These are phyloP conservation scores for Styphnolobium japonicum DNA, from an alignment of 306 rosid species.

Conservation along the genomic window DNA sequence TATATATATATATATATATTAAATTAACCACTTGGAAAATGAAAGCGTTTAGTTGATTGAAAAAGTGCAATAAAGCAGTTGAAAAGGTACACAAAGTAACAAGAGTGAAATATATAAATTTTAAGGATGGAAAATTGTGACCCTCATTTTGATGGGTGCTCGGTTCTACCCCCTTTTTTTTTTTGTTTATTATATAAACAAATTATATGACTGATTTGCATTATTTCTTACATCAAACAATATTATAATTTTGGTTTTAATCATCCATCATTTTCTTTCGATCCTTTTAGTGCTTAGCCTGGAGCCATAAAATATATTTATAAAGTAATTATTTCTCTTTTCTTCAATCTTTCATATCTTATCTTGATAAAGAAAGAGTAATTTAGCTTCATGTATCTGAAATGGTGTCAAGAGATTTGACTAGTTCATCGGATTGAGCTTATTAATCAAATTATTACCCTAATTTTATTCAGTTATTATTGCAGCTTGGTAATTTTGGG, in stretches of 20 bases:
- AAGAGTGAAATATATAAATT: neutral
- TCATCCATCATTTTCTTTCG: neutral
- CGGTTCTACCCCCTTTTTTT: neutral
- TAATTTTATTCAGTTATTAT: too few relatives aligned
- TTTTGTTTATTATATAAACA: neutral
- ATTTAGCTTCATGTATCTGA: neutral
- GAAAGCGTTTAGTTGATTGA: neutral
- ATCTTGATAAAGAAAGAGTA: neutral
- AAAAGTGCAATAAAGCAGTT: constrained; percentile 11
- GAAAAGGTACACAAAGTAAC: constrained; percentile 24
- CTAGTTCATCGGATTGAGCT: neutral
- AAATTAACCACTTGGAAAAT: neutral
- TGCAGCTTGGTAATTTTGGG: too few relatives aligned
- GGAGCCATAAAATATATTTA: neutral
- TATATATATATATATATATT: too few relatives aligned
- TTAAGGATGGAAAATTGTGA: neutral
- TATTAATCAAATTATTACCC: neutral
- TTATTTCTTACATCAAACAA: neutral
- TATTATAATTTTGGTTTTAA: constrained; percentile 5
- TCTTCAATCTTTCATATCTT: neutral
- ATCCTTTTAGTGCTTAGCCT: neutral
- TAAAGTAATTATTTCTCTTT: neutral
- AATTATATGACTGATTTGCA: neutral
- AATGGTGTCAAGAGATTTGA: neutral
- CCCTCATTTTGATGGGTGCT: neutral